Percentiles rank a stretch among this genome's conserved stretches.
These are phyloP conservation scores for Acanthamoeba royreba DNA, from an alignment of 208 protist species.

Conservation along the genomic window DNA sequence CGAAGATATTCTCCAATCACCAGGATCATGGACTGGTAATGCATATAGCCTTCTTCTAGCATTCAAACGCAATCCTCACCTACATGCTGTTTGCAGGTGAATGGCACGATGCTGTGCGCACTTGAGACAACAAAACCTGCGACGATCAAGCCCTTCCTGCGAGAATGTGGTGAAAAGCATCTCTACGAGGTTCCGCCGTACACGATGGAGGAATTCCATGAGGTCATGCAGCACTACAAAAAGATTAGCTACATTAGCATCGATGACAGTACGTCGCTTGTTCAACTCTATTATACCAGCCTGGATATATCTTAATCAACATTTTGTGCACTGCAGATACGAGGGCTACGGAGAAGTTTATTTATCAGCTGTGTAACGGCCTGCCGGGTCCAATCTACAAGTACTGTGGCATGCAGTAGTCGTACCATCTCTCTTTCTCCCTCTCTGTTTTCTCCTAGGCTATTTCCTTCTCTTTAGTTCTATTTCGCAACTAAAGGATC, in stretches of 20 bases:
- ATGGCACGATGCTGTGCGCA: constrained; percentile 22
- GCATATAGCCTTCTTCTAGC: too few species aligned
- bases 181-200: background rate
- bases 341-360: constrained; percentile 5
- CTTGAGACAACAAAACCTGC: background rate
- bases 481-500: background rate
- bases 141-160: background rate
- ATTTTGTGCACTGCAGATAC: background rate
- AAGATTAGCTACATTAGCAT: background rate
- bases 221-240: background rate
- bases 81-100: background rate
- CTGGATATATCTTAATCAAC: background rate
- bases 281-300: background rate
- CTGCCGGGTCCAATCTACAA: background rate
- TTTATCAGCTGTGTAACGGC: background rate
- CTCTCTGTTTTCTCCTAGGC: background rate
- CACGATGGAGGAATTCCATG: background rate
- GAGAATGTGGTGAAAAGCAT: background rate
- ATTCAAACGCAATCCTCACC: too few species aligned
- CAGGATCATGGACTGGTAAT: constrained; percentile 30
- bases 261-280: background rate
- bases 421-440: background rate
- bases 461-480: background rate
- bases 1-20: background rate
- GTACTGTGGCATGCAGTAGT: background rate